Evolutionary conservation across 495 filamentous ascomycete genomes (phyloP).

Genomic region (Neurospora tetrasperma): DNA sequence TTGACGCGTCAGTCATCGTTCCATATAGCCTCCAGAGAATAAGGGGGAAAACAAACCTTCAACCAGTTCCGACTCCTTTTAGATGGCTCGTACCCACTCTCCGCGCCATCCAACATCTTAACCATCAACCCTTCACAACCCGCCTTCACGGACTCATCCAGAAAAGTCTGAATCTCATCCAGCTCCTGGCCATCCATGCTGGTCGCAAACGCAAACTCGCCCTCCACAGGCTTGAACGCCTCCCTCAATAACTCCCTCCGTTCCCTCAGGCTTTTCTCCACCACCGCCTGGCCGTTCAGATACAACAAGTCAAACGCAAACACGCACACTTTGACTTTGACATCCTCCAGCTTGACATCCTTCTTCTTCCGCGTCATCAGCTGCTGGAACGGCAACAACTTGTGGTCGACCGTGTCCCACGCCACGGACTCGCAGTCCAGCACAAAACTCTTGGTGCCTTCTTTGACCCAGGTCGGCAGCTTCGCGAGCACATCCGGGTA

Average conservation of each 20-base stretch:
- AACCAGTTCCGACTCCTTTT: slow-evolving; percentile 96
- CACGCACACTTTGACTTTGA: slow-evolving; percentile 95
- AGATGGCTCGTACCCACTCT: slow-evolving; percentile 88
- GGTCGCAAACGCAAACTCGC: slow-evolving; percentile 87
- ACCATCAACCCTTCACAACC: slow-evolving; percentile 98
- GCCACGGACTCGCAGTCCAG: slow-evolving; percentile 97
- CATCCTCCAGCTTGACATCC: slow-evolving; percentile 93
- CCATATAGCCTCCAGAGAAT: background rate
- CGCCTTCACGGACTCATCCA: slow-evolving; percentile 88
- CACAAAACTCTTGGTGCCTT: slow-evolving; percentile 85
- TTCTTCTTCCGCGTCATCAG: slow-evolving; percentile 97
- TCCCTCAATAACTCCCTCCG: slow-evolving; percentile 65
- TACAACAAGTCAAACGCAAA: slow-evolving; percentile 95
- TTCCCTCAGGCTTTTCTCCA: slow-evolving; percentile 76
- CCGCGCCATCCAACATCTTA: slow-evolving; percentile 90
- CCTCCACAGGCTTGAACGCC: slow-evolving; percentile 67
- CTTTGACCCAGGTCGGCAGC: slow-evolving; percentile 78
- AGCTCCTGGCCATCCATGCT: slow-evolving; percentile 78
- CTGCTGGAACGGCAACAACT: slow-evolving; percentile 92
- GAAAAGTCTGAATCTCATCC: slow-evolving; percentile 82
- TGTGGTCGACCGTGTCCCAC: slow-evolving; percentile 88
- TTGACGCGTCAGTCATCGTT: background rate
- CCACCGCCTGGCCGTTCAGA: slow-evolving; percentile 83
- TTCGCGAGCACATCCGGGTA: slow-evolving; percentile 92
- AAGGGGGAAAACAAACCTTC: slow-evolving; percentile 48